Evolutionary conservation across 768 basidiomycete species (phyloP), one percentile per base, ranked within the genome.

Genomic region (Symmetrospora coprosmae): DNA sequence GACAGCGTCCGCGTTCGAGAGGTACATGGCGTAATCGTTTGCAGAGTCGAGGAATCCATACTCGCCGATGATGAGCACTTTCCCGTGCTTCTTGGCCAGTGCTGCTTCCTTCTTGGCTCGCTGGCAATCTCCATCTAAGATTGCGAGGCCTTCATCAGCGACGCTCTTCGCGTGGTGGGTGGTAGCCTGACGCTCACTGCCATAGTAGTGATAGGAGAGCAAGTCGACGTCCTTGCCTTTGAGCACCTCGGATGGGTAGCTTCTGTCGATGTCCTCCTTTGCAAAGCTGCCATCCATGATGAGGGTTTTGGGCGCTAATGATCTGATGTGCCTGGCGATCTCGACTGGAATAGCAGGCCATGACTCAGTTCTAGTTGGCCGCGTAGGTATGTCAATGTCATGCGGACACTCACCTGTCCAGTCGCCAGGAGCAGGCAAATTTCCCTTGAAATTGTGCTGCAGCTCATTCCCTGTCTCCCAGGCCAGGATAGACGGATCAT

Each of bases 381-480:
- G 31, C 6, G n/a, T 9, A 38, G 35, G 35, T 14, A 33, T 19
- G 37, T 23, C 11, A 39, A n/a, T 25, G 35, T 21, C 31, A 21
- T 39, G 27, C 17, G 27, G 40, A 25, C 46, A 35, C 31, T 62
- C 52, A 46, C 64, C 56, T 4, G 69, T 70, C 69, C 69, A 70
- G 1, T 53, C 56, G 0, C 63, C 51, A 0, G 67, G 67, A 4
- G 69, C 66, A 1, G 69, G 67, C 0, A 63, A 37, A 37, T 61
- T 50, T 4, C 66, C 64, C 16, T 38, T 48, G 19, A 51, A 49
- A 25, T 51, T 34, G 19, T 50, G 35, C 51, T 68, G 66, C 62
- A 69, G 56, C 38, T 68, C 67, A 60, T 68, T 69, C 2, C 69
- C 66, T 0, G 69, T 70, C 40, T 70, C 68, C 69, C 69, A 70